phyloP scores from a whole-genome alignment of 176 grass and related monocot species.

The Raddia guianensis region DNA sequence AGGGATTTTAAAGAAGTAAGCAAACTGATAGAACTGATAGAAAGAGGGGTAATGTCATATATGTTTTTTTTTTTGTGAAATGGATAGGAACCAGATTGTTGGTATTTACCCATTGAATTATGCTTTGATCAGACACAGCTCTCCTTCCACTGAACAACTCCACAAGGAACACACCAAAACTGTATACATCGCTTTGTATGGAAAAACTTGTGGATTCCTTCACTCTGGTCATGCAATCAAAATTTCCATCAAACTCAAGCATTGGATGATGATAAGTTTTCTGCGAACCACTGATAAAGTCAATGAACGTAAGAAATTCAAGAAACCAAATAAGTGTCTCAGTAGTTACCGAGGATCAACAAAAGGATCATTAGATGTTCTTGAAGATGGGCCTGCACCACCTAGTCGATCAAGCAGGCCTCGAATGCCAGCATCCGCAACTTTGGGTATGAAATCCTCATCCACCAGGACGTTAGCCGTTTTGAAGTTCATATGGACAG shows the following conservation, averaged over 20 bases:
- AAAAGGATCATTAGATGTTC: slow-evolving; percentile 63
- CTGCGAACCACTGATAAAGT: slow-evolving; percentile 13
- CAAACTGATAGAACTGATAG: background rate
- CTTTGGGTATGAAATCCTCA: slow-evolving; percentile 81
- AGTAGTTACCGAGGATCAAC: slow-evolving; percentile 77
- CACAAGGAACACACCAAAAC: slow-evolving; percentile 92
- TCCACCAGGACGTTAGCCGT: slow-evolving; percentile 91
- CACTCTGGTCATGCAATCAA: slow-evolving; percentile 49
- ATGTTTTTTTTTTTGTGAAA: background rate
- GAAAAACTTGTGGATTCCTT: slow-evolving; percentile 70
- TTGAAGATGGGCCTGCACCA: slow-evolving; percentile 50
- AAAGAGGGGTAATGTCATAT: background rate
- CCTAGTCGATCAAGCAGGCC: slow-evolving; percentile 71
- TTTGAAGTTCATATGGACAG: slow-evolving; percentile 90
- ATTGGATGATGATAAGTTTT: background rate
- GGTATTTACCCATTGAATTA: slow-evolving; percentile 69
- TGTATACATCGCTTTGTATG: slow-evolving; percentile 79
- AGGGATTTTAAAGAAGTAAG: background rate
- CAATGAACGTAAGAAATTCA: slow-evolving; percentile 14
- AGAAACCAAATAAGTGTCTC: slow-evolving; percentile 14
- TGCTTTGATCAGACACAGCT: slow-evolving; percentile 58
- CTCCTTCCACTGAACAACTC: slow-evolving; percentile 77
- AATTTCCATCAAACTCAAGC: slow-evolving; percentile 21
- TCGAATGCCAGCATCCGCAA: slow-evolving; percentile 72
- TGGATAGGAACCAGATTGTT: background rate